Conservation (phyloP, 768 basidiomycete genomes). For the Serendipita vermifera region DNA sequence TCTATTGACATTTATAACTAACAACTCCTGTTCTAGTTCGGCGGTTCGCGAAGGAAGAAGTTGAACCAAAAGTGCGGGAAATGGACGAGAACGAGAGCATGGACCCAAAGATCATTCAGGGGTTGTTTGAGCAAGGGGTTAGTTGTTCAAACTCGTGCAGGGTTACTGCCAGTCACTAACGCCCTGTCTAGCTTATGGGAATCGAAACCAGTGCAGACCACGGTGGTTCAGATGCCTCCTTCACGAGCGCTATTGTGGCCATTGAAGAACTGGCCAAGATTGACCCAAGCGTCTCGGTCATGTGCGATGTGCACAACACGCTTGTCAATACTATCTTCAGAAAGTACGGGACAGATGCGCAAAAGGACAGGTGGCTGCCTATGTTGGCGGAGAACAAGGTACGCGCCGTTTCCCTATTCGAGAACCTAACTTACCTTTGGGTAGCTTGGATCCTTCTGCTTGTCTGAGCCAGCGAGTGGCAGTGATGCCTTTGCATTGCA, state of each 20-base stretch:
- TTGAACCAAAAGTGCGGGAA: slow-evolving; percentile 81
- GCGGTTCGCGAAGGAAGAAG: slow-evolving; percentile 79
- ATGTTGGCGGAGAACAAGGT: slow-evolving; percentile 68
- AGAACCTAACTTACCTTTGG: background rate
- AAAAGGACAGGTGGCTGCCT: slow-evolving; percentile 83
- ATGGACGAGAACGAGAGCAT: slow-evolving; percentile 98
- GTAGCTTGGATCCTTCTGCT: slow-evolving; percentile 89
- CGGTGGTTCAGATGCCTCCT: slow-evolving; percentile 81
- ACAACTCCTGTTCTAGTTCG: slow-evolving; percentile 40
- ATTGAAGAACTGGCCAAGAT: slow-evolving; percentile 96
- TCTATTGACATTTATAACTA: background rate
- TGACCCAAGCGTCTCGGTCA: slow-evolving; percentile 90
- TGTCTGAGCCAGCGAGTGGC: slow-evolving; percentile 86
- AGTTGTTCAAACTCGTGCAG: too few relatives aligned
- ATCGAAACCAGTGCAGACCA: slow-evolving; percentile 80
- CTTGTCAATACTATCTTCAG: slow-evolving; percentile 92
- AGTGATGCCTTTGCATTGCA: slow-evolving; percentile 96
- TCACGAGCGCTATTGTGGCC: slow-evolving; percentile 88
- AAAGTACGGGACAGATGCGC: slow-evolving; percentile 68
- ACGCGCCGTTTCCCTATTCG: background rate
- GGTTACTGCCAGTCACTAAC: background rate
- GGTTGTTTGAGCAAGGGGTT: slow-evolving; percentile 90
- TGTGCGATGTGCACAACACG: slow-evolving; percentile 98
- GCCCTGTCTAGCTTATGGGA: slow-evolving; percentile 71
- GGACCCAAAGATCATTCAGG: slow-evolving; percentile 78